These are phyloP conservation scores for Pterula multifida DNA, from an alignment of 1,284 basidiomycete genomes.

Conservation along the genomic window DNA sequence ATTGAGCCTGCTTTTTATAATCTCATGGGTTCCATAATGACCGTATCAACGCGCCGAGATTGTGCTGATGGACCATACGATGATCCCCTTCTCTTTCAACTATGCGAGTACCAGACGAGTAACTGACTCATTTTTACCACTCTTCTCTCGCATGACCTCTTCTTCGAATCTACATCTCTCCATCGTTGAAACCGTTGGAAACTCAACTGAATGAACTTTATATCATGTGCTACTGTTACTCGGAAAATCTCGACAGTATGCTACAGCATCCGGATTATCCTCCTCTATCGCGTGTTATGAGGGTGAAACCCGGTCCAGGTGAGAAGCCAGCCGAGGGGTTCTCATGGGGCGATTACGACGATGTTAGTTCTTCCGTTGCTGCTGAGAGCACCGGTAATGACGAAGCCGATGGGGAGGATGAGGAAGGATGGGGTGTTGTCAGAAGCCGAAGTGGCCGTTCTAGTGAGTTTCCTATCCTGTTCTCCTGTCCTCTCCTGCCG, in stretches of 20 bases:
- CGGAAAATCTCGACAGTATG: conserved; percentile 30
- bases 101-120: no score
- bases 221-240: conserved; percentile 4
- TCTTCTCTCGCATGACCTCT: no score
- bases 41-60: not conserved
- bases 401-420: conserved; percentile 35
- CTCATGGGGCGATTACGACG: conserved; percentile 68
- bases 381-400: conserved; percentile 39
- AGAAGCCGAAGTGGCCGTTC: conserved; percentile 32
- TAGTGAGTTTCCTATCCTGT: conserved; percentile 15
- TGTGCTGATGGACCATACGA: conserved; percentile 2
- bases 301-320: conserved; percentile 38
- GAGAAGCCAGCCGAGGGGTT: conserved; percentile 53
- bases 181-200: not conserved
- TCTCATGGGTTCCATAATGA: not conserved
- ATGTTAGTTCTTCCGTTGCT: conserved; percentile 34
- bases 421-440: conserved; percentile 62
- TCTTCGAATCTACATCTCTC: not conserved
- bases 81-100: not conserved
- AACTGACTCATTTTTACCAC: not conserved
- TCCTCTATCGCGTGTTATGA: conserved; percentile 46
- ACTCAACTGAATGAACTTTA: not conserved
- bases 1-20: not conserved
- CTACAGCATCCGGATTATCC: conserved; percentile 46
- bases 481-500: conserved; percentile 1